Base-by-base conservation (phyloP, 176 grass and related monocot genomes). In the Thalia dealbata region DNA sequence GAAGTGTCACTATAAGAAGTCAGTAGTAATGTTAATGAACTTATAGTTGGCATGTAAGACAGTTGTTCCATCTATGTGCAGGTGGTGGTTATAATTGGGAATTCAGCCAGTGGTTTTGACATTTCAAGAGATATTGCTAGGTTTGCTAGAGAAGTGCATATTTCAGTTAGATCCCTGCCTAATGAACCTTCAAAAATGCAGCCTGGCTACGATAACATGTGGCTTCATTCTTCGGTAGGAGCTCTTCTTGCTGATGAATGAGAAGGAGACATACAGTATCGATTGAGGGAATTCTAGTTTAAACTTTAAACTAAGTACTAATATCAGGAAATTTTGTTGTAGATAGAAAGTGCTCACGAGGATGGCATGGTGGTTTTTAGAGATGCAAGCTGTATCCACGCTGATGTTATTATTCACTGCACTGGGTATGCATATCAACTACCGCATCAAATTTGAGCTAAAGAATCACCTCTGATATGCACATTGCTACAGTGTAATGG, bases 151-250 rank as follows among this genome's bases (percentile, higher is more conserved):
- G 91, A 86, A 72, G 87, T 91, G 3, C 88, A 96, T 69, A 45
- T 96, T 78, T 85, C 85, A 1, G 60, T 63, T 79, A 81, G 95
- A 71, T 88, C 90, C 43, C 26, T 58, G 30, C 75, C 78, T 42
- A 66, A 71, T 79, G 75, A 29, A 52, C 78, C 81, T 70, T 76
- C 63, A 21, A 44, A 52, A 41, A 87, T 62, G 83, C 60, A 83
- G 23, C 78, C 85, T 88, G 81, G 83, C 72, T 86, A 97, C 45
- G 43, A 81, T 14, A 91, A 92, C 62, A 61, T 92, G 78, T 97
- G 93, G 93, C 80, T 91, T 81, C 89, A 92, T 63, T 88, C 87
- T 75, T 79, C 84, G 90, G 95, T 96, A 91, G 80, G 76, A 56
- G 0, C 35, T 45, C 42, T 81, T 74, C 51, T 54, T 64, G 79